Conservation (phyloP, 345 rosid species). For the Hevea brasiliensis region DNA sequence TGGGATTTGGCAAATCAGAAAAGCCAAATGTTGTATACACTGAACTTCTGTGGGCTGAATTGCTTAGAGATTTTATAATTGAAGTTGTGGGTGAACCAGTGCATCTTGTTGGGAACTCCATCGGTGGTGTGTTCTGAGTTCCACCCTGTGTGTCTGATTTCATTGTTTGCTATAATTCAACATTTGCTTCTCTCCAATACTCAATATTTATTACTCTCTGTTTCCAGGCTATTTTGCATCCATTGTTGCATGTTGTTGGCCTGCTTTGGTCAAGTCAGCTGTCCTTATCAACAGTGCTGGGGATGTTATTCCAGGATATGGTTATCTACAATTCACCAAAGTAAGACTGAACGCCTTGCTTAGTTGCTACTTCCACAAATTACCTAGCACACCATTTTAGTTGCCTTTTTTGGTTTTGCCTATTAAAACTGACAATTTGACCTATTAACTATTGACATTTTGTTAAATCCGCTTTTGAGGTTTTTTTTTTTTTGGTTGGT, state of each 20-base stretch:
- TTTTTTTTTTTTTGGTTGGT: background rate
- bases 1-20: constrained; percentile 94
- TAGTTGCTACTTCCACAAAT: background rate
- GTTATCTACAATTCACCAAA: constrained; percentile 39
- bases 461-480: background rate
- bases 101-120: constrained; percentile 80
- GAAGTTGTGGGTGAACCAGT: constrained; percentile 82
- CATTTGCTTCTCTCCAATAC: constrained; percentile 5
- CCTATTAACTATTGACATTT: background rate
- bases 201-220: constrained; percentile 12
- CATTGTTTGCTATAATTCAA: background rate
- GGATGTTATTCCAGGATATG: constrained; percentile 58
- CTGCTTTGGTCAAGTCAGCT: constrained; percentile 59
- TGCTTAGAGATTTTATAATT: constrained; percentile 74
- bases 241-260: constrained; percentile 65
- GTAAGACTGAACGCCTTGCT: constrained; percentile 37
- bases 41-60: constrained; percentile 83
- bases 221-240: constrained; percentile 73
- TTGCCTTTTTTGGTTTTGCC: background rate
- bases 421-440: background rate
- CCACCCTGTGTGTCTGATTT: background rate
- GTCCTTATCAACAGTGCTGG: constrained; percentile 81
- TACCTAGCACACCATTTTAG: background rate
- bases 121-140: constrained; percentile 62
- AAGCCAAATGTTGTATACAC: constrained; percentile 83